Evolutionary conservation across 2,329 filamentous ascomycete species (phyloP), one percentile per base, ranked within the genome.

Genomic region (Trichoderma atroviride): DNA sequence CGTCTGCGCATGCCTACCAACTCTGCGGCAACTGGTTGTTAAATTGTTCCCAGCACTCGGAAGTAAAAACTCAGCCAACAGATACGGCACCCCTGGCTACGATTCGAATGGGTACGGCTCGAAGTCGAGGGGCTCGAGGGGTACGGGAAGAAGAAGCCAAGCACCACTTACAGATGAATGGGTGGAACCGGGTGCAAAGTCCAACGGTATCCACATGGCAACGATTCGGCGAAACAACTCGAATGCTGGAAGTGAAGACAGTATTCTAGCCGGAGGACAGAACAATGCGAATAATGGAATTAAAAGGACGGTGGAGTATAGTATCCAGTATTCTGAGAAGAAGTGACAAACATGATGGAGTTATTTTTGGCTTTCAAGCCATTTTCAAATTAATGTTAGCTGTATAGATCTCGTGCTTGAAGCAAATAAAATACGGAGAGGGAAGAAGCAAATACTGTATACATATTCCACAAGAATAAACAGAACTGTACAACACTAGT

Each of bases 321-420:
- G 43, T 10, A 53, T 53, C 37, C 43, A 53, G 5, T 63, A 63
- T 13, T 61, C 27, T 7, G 43, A 63, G n/a, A 53, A 63, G 60
- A 53, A n/a, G 6, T 43, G n/a, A n/a, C 22, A 37, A 4, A 50
- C 31, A 22, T 19, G 6, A 19, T n/a, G 57, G 33, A 29, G 40
- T 43, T 43, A 3, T 0, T 19, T 43, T 3, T n/a, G 16, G 40
- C 6, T 43, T 43, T n/a, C 16, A n/a, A 43, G 16, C 3, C 40
- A n/a, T 43, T 6, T 43, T n/a, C 16, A 43, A 9, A n/a, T 43
- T 43, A 43, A n/a, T n/a, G 40, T 43, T 43, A 9, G 16, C 7
- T 43, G 40, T 6, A n/a, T 9, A n/a, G 40, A 43, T 0, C 7
- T n/a, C 16, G 7, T 43, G 40, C 40, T 43, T 43, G 3, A 43